Evolutionary conservation across 2,329 filamentous ascomycete genomes (phyloP).

Genomic region (Talaromyces sp.): DNA sequence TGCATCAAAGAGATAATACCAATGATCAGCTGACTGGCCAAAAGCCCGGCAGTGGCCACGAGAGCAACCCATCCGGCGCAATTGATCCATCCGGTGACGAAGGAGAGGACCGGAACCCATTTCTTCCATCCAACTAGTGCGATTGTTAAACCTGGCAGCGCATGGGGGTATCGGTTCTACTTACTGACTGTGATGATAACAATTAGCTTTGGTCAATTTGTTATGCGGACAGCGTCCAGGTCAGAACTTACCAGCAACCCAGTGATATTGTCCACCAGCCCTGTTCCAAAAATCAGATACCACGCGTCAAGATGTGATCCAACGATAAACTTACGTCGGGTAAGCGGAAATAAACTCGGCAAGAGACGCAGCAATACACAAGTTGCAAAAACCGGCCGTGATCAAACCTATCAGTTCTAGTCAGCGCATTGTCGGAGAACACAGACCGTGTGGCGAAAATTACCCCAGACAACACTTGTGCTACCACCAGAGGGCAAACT

Average conservation of each 20-base stretch:
- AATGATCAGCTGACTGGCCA: slow-evolving; percentile 63
- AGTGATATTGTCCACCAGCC: slow-evolving; percentile 64
- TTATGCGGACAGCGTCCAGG: not conserved
- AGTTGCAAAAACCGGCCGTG: slow-evolving; percentile 61
- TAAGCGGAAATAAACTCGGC: slow-evolving; percentile 68
- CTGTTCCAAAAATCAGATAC: slow-evolving; percentile 11
- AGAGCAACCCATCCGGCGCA: slow-evolving; percentile 64
- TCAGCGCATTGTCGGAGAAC: not conserved
- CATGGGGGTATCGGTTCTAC: slow-evolving; percentile 27
- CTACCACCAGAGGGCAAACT: slow-evolving; percentile 67
- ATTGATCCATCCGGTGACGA: slow-evolving; percentile 65
- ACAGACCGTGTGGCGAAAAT: not conserved
- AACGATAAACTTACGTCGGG: slow-evolving; percentile 36
- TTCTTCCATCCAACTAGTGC: slow-evolving; percentile 50
- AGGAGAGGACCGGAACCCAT: slow-evolving; percentile 60
- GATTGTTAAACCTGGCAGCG: not conserved
- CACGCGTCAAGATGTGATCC: not conserved
- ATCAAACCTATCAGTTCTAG: slow-evolving; percentile 35
- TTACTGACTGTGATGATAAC: slow-evolving; percentile 21
- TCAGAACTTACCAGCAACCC: slow-evolving; percentile 53
- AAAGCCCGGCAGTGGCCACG: slow-evolving; percentile 62
- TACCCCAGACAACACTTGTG: slow-evolving; percentile 69
- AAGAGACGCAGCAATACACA: slow-evolving; percentile 63
- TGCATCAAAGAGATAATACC: slow-evolving; percentile 61
- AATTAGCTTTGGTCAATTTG: slow-evolving; percentile 1